These are phyloP conservation scores for Athelia sp. DNA, from an alignment of 1,284 basidiomycete genomes.

Conservation along the genomic window DNA sequence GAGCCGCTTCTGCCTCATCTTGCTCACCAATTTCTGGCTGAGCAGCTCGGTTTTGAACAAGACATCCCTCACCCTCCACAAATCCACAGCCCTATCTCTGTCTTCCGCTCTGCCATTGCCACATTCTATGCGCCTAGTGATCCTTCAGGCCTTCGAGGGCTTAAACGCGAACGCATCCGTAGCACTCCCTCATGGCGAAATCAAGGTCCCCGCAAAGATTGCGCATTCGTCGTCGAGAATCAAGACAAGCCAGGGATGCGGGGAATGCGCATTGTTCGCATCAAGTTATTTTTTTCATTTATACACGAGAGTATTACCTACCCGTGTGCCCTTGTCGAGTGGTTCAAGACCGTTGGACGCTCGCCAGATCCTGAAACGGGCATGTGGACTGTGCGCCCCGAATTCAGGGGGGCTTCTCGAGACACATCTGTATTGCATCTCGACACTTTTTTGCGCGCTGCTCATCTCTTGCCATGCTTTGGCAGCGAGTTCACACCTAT, in stretches of 20 bases:
- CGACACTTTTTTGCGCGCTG: neutral
- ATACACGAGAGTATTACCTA: neutral
- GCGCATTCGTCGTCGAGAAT: slow-evolving; percentile 10
- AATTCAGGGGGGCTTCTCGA: neutral
- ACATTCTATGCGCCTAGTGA: too few species aligned
- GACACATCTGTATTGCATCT: neutral
- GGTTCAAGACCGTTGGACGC: neutral
- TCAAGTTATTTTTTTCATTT: slow-evolving; percentile 9
- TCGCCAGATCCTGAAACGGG: neutral
- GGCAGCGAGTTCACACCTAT: neutral
- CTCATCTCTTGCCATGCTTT: neutral
- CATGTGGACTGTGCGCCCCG: neutral
- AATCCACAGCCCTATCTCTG: too few species aligned
- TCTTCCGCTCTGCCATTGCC: too few species aligned
- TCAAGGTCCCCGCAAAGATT: slow-evolving; percentile 7
- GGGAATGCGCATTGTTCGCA: slow-evolving; percentile 9
- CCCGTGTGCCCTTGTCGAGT: slow-evolving; percentile 8
- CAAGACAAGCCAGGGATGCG: slow-evolving; percentile 6
- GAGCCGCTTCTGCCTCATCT: too few species aligned
- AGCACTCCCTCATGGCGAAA: slow-evolving; percentile 10
- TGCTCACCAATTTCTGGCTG: too few species aligned
- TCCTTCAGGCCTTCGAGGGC: slow-evolving; percentile 6
- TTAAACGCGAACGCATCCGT: slow-evolving; percentile 11
- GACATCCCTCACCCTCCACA: too few species aligned
- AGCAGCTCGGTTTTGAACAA: too few species aligned